Conservation (phyloP, 2,329 filamentous ascomycete genomes). For the Neophaeococcomyces mojaviensis region DNA sequence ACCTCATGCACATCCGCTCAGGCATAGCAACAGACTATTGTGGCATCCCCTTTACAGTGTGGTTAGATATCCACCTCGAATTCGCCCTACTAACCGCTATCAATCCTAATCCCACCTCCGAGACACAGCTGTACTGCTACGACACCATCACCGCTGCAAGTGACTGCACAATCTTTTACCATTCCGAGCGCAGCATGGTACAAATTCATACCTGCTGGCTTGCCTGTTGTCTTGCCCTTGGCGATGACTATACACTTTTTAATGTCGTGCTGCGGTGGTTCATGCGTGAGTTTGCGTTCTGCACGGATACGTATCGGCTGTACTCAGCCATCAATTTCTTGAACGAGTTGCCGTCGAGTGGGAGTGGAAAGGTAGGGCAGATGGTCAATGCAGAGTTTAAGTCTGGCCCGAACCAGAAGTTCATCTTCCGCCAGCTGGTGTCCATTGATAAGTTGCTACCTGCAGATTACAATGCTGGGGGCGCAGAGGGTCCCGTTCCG, state of each 20-base stretch:
- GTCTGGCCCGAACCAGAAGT: conserved; percentile 78
- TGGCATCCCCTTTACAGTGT: conserved; percentile 71
- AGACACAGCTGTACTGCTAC: conserved; percentile 59
- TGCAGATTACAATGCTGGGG: conserved; percentile 37
- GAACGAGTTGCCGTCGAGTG: conserved; percentile 52
- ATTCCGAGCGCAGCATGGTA: conserved; percentile 59
- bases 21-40: conserved; percentile 53
- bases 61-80: conserved; percentile 85
- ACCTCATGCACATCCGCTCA: conserved; percentile 15
- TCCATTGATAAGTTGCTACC: conserved; percentile 67
- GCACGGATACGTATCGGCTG: conserved; percentile 75
- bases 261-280: conserved; percentile 67
- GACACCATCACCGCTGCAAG: conserved; percentile 69
- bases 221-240: conserved; percentile 70
- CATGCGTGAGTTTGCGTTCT: conserved; percentile 72
- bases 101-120: conserved; percentile 47
- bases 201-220: conserved; percentile 72
- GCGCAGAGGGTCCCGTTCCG: conserved; percentile 29
- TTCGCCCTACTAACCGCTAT: conserved; percentile 63
- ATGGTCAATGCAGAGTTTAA: conserved; percentile 45
- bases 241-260: conserved; percentile 69
- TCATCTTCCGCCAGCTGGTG: conserved; percentile 84
- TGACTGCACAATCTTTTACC: conserved; percentile 75
- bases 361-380: conserved; percentile 14
- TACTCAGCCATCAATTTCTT: conserved; percentile 72